phyloP scores from a whole-genome alignment of 768 basidiomycete species.

The Termitomyces sp. region DNA sequence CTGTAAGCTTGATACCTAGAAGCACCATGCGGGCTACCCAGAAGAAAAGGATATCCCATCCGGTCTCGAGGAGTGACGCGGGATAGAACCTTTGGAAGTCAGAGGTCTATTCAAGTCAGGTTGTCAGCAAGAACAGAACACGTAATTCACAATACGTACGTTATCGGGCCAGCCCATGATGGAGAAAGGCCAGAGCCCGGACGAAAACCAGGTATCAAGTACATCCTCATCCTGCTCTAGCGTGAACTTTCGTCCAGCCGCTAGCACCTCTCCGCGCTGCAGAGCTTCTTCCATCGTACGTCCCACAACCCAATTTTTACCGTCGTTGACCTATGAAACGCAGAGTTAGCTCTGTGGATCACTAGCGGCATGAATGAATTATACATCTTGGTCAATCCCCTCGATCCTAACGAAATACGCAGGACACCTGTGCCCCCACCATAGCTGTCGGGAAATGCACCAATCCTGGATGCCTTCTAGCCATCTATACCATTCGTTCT shows the following conservation, averaged over 20 bases:
- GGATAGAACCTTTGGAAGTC: slow-evolving; percentile 88
- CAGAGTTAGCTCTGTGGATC: neutral
- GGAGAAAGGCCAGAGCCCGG: slow-evolving; percentile 95
- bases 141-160: slow-evolving; percentile 31
- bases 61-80: slow-evolving; percentile 88
- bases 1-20: slow-evolving; percentile 87
- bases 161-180: slow-evolving; percentile 98
- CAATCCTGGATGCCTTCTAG: slow-evolving; percentile 94
- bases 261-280: slow-evolving; percentile 66
- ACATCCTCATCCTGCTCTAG: slow-evolving; percentile 96
- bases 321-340: slow-evolving; percentile 51
- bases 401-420: slow-evolving; percentile 91
- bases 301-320: slow-evolving; percentile 90
- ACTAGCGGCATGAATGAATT: slow-evolving; percentile 14
- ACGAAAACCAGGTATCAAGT: slow-evolving; percentile 99
- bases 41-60: slow-evolving; percentile 99
- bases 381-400: slow-evolving; percentile 64
- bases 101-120: slow-evolving; percentile 45
- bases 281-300: slow-evolving; percentile 74
- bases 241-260: slow-evolving; percentile 61
- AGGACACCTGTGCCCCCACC: slow-evolving; percentile 98
- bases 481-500: slow-evolving; percentile 96
- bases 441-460: slow-evolving; percentile 98
- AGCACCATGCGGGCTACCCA: slow-evolving; percentile 99
- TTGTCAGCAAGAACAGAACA: neutral